These are phyloP conservation scores for Achaetomium macrosporum DNA, from an alignment of 2,329 filamentous ascomycete genomes.

Conservation along the genomic window DNA sequence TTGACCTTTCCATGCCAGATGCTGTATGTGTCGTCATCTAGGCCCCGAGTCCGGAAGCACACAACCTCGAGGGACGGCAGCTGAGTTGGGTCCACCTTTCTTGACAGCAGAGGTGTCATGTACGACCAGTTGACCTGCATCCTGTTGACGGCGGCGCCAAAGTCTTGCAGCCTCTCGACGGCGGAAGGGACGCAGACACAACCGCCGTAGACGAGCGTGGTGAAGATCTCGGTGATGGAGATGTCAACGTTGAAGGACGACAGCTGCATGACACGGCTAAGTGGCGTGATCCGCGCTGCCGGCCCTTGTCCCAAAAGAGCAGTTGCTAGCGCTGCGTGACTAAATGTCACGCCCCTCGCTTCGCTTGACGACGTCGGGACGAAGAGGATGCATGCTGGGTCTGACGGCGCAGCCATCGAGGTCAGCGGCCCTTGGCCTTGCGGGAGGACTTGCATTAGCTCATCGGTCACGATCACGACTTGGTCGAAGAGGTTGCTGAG, in stretches of 20 bases:
- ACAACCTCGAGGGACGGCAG: conserved; percentile 37
- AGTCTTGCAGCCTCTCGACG: conserved; percentile 43
- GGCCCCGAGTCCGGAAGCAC: conserved; percentile 44
- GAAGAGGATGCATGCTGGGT: conserved; percentile 57
- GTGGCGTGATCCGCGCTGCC: conserved; percentile 42
- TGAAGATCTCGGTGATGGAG: conserved; percentile 48
- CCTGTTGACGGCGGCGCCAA: conserved; percentile 43
- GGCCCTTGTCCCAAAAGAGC: conserved; percentile 46
- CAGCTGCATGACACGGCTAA: conserved; percentile 53
- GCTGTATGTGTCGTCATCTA: conserved; percentile 44
- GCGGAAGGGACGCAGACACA: conserved; percentile 54
- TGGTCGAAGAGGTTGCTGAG: conserved; percentile 36
- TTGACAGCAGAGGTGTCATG: conserved; percentile 54
- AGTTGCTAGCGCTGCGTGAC: conserved; percentile 53
- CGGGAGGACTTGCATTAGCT: conserved; percentile 21
- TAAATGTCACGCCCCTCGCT: conserved; percentile 57
- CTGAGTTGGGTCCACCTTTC: conserved; percentile 34
- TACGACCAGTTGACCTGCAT: conserved; percentile 49
- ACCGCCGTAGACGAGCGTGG: conserved; percentile 49
- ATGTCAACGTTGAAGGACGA: conserved; percentile 53
- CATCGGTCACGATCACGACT: conserved; percentile 30
- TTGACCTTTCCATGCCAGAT: conserved; percentile 42
- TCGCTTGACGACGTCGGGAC: conserved; percentile 51
- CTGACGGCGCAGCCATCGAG: conserved; percentile 33
- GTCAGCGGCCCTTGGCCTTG: conserved; percentile 22